Evolutionary conservation across 768 basidiomycete genomes (phyloP).

Genomic region (Krasilnikovozyma curviuscula): DNA sequence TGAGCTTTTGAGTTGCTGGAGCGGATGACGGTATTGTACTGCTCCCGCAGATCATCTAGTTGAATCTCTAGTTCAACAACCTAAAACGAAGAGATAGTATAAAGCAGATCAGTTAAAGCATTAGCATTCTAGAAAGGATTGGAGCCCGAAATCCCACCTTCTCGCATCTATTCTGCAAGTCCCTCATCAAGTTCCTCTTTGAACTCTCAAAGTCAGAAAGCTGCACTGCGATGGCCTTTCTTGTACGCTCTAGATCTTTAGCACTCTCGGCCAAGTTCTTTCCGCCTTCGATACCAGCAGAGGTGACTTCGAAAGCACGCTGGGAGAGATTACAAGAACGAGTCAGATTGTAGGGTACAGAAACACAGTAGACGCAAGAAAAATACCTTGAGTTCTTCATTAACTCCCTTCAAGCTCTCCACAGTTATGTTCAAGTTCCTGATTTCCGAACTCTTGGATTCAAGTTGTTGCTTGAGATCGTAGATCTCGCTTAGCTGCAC

Average conservation of each 20-base stretch:
- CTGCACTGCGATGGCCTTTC: slow-evolving; percentile 94
- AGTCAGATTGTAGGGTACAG: background rate
- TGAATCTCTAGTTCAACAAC: slow-evolving; percentile 98
- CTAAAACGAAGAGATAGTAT: slow-evolving; percentile 29
- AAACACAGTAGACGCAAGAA: background rate
- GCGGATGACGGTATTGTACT: slow-evolving; percentile 94
- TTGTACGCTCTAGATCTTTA: slow-evolving; percentile 85
- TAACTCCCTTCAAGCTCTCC: slow-evolving; percentile 84
- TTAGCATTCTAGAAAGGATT: background rate
- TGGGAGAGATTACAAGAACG: slow-evolving; percentile 21
- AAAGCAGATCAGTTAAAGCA: background rate
- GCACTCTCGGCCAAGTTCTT: slow-evolving; percentile 94
- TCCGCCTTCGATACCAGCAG: slow-evolving; percentile 89
- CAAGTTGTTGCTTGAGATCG: slow-evolving; percentile 78
- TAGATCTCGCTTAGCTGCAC: slow-evolving; percentile 63
- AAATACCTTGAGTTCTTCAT: slow-evolving; percentile 87
- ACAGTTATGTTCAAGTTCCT: slow-evolving; percentile 65
- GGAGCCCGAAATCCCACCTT: slow-evolving; percentile 44
- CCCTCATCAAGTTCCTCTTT: slow-evolving; percentile 96
- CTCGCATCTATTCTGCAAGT: slow-evolving; percentile 97
- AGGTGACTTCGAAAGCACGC: slow-evolving; percentile 93
- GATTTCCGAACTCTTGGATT: slow-evolving; percentile 62
- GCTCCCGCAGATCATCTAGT: slow-evolving; percentile 93
- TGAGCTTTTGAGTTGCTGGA: slow-evolving; percentile 98
- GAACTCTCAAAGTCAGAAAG: slow-evolving; percentile 95